Evolutionary conservation across 257 asterid genomes (phyloP), one percentile per base, ranked within the genome.

Genomic region (Salvia hispanica): DNA sequence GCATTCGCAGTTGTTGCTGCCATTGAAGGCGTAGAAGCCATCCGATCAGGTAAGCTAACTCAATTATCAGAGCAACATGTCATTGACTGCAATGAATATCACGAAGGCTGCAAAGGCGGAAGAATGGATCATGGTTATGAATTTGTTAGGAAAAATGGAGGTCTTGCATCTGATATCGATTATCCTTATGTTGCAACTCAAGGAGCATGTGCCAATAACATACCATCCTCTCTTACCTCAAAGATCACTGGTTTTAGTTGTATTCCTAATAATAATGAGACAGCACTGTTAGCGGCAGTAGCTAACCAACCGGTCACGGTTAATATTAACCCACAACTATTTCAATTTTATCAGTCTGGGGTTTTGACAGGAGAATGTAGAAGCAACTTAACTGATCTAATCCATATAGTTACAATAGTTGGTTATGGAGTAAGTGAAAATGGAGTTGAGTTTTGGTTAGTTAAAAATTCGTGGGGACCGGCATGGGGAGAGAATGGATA

Each of bases 371-470:
- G 76, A 2, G 51, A 47, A 1, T 73, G 79, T 72, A 76, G 81
- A n/a, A n/a, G n/a, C n/a, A n/a, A n/a, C n/a, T n/a, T n/a, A 16
- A 60, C 54, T 5, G 28, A 11, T 0, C 57, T 57, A 9, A 51
- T 4, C 1, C 79, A 78, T 73, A 69, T 67, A 15, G 71, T 78
- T 43, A 73, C 81, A 11, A 74, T 53, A 13, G 76, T 81, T 3
- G 86, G 81, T 6, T 72, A 77, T 8, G 81, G 80, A 1, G 52
- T 7, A 25, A 39, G 34, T 55, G 51, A 28, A 46, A 40, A 48
- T 4, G 79, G 81, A n/a, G 87, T 10, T 74, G 6, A 46, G 79
- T 7, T 78, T 80, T 78, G n/a, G n/a, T n/a, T n/a, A n/a, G n/a
- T n/a, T n/a, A n/a, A n/a, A n/a, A n/a, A n/a, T n/a, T n/a, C n/a